Base-by-base conservation (phyloP, 2,329 filamentous ascomycete species). In the Ophiostoma quercus region DNA sequence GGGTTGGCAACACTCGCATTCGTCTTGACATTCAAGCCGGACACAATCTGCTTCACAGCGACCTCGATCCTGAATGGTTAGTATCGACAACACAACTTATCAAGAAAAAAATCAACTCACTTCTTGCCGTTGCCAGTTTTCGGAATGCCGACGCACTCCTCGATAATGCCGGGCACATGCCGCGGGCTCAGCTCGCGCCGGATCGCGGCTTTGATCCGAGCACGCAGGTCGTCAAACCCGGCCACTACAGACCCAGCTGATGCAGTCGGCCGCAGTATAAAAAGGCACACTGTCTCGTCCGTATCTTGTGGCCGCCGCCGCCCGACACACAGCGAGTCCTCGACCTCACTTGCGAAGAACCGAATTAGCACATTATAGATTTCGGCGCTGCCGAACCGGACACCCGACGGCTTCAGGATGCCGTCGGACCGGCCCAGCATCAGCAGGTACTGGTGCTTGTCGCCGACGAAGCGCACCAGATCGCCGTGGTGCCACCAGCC, bases 101-200 rank as follows among this genome's bases (percentile, higher is more conserved):
- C 39, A 34, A 3, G 43, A n/a, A 11, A 16, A 14, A 16, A 25
- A 5, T 29, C 2, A n/a, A 85, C 88, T 81, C 79, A 91, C 88
- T 98, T 99, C 83, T 99, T 99, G 68, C 94, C 94, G 76, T 99
- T 99, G 2, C 89, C 89, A 19, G 95, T 98, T 74, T 94, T 89
- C 0, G 94, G 95, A 22, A 99, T 95, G 51, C 94, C 93, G 0
- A 80, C 88, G 72, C 91, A 94, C 77, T 91, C 88, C 74, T 94
- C 92, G 22, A 98, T 84, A 0, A 97, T 82, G 0, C 88, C 90
- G 0, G 94, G 94, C 0, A 98, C 93, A 81, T 99, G 95, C 68
- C 95, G 85, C 4, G 92, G 91, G 75, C 92, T 97, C 71, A 98
- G 81, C 78, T 96, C 92, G 73, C 84, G 86, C 74, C 89, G 88